Conservation (phyloP, 1,139 yeast species). For the Eremothecium cymbalariae region DNA sequence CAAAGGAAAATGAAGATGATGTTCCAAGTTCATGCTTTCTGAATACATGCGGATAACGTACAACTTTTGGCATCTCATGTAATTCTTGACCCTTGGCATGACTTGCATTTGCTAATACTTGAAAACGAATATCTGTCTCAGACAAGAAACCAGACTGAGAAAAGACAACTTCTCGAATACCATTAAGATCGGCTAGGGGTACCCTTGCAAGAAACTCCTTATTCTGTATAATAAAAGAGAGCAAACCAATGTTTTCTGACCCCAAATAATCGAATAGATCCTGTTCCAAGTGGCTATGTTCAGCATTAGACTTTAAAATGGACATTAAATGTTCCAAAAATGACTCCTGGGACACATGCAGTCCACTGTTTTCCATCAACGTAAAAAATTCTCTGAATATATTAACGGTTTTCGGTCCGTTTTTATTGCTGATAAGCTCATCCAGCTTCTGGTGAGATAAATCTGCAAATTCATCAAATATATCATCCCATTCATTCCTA, state of each 20-base stretch:
- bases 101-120: slow-evolving; percentile 47
- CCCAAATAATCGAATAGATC: slow-evolving; percentile 76
- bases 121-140: slow-evolving; percentile 50
- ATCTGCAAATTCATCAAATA: slow-evolving; percentile 35
- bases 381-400: slow-evolving; percentile 33
- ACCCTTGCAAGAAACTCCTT: slow-evolving; percentile 33
- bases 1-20: slow-evolving; percentile 50
- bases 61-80: slow-evolving; percentile 39
- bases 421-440: slow-evolving; percentile 23
- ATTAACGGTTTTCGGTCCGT: slow-evolving; percentile 31
- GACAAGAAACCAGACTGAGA: slow-evolving; percentile 37
- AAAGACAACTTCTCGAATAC: slow-evolving; percentile 12
- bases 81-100: slow-evolving; percentile 45
- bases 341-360: slow-evolving; percentile 19
- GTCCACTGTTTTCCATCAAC: slow-evolving; percentile 20
- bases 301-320: slow-evolving; percentile 2
- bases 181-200: slow-evolving; percentile 18
- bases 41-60: slow-evolving; percentile 81
- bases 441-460: slow-evolving; percentile 30
- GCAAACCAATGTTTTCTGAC: slow-evolving; percentile 73
- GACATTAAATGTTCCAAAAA: slow-evolving; percentile 24
- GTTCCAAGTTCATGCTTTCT: slow-evolving; percentile 61
- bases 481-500: slow-evolving; percentile 32
- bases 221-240: slow-evolving; percentile 55
- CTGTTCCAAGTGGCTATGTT: slow-evolving; percentile 40